phyloP scores from a whole-genome alignment of 805 yeast genomes.

The Torulaspora quercuum region DNA sequence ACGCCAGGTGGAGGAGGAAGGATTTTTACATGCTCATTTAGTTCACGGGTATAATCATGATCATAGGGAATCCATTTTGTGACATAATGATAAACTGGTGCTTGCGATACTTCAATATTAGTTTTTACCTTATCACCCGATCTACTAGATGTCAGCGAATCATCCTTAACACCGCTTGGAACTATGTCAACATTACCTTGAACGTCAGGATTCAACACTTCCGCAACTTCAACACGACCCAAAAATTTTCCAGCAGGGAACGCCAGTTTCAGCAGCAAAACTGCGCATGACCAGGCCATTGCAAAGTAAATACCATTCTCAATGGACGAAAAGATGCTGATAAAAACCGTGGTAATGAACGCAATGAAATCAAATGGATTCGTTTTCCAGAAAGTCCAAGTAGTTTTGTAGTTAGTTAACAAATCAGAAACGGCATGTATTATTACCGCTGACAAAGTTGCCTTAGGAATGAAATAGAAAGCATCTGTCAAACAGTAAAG shows the following conservation, averaged over 20 bases:
- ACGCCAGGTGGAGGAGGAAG: constrained; percentile 89
- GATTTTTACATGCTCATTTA: constrained; percentile 59
- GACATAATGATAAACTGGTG: constrained; percentile 41
- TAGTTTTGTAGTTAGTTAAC: constrained; percentile 62
- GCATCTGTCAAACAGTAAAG: constrained; percentile 78
- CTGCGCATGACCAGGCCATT: constrained; percentile 75
- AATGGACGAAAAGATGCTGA: constrained; percentile 73
- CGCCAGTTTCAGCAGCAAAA: constrained; percentile 67
- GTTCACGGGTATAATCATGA: constrained; percentile 37
- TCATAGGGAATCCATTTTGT: constrained; percentile 68
- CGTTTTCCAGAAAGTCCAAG: constrained; percentile 67
- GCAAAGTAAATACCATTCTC: constrained; percentile 92
- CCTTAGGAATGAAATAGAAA: constrained; percentile 86
- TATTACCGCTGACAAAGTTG: constrained; percentile 80
- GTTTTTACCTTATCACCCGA: constrained; percentile 2
- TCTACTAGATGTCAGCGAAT: constrained; percentile 10
- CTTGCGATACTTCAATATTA: background rate
- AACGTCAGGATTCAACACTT: constrained; percentile 59
- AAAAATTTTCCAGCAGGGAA: constrained; percentile 79
- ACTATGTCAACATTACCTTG: constrained; percentile 21
- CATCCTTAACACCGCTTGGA: constrained; percentile 10
- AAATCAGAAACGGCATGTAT: constrained; percentile 92
- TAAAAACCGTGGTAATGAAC: constrained; percentile 66
- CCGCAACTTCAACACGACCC: constrained; percentile 71
- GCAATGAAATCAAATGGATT: constrained; percentile 72